Percentiles rank a stretch among this genome's conserved stretches.
phyloP scores from a whole-genome alignment of 129 eudicot genomes.

The Flaveria ramosissima region DNA sequence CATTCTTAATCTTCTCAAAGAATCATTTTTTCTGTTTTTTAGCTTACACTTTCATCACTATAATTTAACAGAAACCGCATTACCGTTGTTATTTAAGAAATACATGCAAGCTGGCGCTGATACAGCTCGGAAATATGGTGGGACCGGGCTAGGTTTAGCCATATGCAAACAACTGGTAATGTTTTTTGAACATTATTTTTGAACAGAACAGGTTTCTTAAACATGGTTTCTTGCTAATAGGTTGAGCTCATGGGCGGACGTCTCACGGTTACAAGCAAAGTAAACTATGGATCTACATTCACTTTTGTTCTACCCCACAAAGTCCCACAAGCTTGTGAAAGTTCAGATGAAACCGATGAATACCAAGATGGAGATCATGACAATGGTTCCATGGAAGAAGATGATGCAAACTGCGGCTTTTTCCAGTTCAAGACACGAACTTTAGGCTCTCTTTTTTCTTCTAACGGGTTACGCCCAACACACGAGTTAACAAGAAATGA shows the following conservation, averaged over 20 bases:
- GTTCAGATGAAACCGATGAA: conserved; percentile 80
- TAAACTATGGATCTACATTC: conserved; percentile 73
- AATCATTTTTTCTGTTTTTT: neutral
- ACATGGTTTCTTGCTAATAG: conserved; percentile 36
- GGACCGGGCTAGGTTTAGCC: conserved; percentile 97
- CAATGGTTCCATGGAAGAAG: conserved; percentile 47
- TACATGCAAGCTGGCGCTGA: conserved; percentile 97
- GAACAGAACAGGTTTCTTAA: neutral
- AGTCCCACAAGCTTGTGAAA: conserved; percentile 58
- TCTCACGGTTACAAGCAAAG: conserved; percentile 78
- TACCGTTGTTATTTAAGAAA: conserved; percentile 78
- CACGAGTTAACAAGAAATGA: conserved; percentile 42
- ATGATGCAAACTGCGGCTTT: conserved; percentile 59
- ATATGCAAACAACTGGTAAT: conserved; percentile 95
- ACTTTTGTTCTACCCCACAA: conserved; percentile 79
- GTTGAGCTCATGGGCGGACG: conserved; percentile 98
- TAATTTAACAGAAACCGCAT: conserved; percentile 55
- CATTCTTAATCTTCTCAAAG: neutral
- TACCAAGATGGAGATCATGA: conserved; percentile 53
- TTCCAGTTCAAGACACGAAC: conserved; percentile 73
- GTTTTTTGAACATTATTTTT: neutral
- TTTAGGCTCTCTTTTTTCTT: conserved; percentile 55
- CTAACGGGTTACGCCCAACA: conserved; percentile 48
- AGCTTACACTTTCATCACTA: conserved; percentile 2
- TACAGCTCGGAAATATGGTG: conserved; percentile 93